These are phyloP conservation scores for Podospora conica DNA, from an alignment of 495 filamentous ascomycete species.

Conservation along the genomic window DNA sequence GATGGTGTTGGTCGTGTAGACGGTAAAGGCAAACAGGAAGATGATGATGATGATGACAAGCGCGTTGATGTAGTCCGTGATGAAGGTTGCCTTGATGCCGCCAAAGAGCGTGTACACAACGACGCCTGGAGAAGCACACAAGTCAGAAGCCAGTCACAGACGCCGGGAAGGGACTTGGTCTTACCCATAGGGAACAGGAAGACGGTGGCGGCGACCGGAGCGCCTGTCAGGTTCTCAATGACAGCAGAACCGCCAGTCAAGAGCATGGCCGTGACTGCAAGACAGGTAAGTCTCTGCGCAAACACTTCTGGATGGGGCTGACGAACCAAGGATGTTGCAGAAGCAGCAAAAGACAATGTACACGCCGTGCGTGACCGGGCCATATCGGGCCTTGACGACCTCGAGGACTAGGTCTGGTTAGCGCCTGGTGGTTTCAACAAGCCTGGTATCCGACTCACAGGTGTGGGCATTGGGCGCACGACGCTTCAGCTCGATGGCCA, in stretches of 20 bases:
- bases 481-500: slow-evolving; percentile 44
- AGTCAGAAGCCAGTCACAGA: not conserved
- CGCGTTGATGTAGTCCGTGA: slow-evolving; percentile 34
- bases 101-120: slow-evolving; percentile 28
- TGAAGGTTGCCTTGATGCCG: slow-evolving; percentile 38
- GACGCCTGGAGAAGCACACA: slow-evolving; percentile 16
- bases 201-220: slow-evolving; percentile 14
- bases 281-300: not conserved
- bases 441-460: not conserved
- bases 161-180: not conserved
- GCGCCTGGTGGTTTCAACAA: not conserved
- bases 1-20: slow-evolving; percentile 26
- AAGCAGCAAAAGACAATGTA: slow-evolving; percentile 21
- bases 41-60: slow-evolving; percentile 38
- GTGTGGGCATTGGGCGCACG: slow-evolving; percentile 43
- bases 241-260: slow-evolving; percentile 17
- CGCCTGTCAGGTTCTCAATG: slow-evolving; percentile 18
- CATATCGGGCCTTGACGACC: slow-evolving; percentile 34
- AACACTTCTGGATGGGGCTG: not conserved
- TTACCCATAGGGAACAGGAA: slow-evolving; percentile 19
- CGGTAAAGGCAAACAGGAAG: slow-evolving; percentile 44
- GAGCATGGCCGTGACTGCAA: slow-evolving; percentile 14
- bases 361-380: slow-evolving; percentile 32
- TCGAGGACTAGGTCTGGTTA: slow-evolving; percentile 25
- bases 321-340: slow-evolving; percentile 12